Evolutionary conservation across 371 early-diverging fungal genomes (phyloP).

Genomic region (Mortierella sp.): DNA sequence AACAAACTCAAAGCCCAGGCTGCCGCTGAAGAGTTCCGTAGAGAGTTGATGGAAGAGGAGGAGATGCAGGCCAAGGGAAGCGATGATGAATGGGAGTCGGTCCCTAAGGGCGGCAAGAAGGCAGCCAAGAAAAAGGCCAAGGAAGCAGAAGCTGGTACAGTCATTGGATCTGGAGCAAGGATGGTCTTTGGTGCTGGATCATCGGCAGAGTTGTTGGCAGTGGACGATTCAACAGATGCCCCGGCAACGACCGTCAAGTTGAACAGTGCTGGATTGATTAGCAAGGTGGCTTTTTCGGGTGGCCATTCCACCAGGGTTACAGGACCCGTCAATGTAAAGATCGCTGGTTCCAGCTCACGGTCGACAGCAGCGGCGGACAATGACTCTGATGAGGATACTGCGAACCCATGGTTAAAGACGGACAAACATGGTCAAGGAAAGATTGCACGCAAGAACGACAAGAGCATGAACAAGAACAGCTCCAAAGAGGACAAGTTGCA

Average conservation of each 20-base stretch:
- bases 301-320: constrained; percentile 69
- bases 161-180: constrained; percentile 68
- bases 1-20: constrained; percentile 59
- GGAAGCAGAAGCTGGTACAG: constrained; percentile 44
- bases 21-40: constrained; percentile 56
- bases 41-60: constrained; percentile 61
- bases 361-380: constrained; percentile 42
- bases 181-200: constrained; percentile 64
- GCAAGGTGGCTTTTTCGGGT: constrained; percentile 67
- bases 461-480: constrained; percentile 64
- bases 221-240: constrained; percentile 14
- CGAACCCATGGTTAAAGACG: constrained; percentile 75
- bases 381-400: constrained; percentile 37
- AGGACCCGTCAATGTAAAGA: constrained; percentile 59
- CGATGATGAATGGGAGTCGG: constrained; percentile 56
- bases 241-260: constrained; percentile 52
- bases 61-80: constrained; percentile 53
- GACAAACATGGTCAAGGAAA: constrained; percentile 62
- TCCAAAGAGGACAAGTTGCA: constrained; percentile 68
- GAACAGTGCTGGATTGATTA: constrained; percentile 70
- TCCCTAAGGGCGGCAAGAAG: constrained; percentile 56
- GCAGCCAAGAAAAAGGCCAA: constrained; percentile 53
- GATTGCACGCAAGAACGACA: constrained; percentile 62
- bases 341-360: constrained; percentile 32
- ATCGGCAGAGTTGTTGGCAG: constrained; percentile 2